Conservation (phyloP, 371 early-diverging fungal species). For the Mucor circinelloides region DNA sequence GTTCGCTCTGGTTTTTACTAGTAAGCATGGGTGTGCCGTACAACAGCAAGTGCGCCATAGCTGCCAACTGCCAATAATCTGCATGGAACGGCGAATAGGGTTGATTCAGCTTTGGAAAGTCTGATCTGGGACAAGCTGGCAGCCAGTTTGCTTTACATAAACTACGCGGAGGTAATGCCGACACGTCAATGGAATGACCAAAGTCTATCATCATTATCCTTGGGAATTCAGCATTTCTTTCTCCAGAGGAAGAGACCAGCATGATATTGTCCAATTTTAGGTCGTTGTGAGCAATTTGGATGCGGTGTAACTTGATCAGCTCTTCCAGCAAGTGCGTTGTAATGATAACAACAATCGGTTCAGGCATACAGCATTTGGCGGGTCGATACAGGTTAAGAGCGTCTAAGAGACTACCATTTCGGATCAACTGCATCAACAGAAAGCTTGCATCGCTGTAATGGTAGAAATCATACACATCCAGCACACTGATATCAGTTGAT, state of each 20-base stretch:
- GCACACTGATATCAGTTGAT: neutral
- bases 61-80: constrained; percentile 52
- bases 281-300: constrained; percentile 48
- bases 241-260: constrained; percentile 16
- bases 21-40: constrained; percentile 32
- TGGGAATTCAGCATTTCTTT: constrained; percentile 5
- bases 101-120: constrained; percentile 13
- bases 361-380: constrained; percentile 27
- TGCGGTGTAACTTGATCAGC: constrained; percentile 29
- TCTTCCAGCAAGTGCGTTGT: constrained; percentile 27
- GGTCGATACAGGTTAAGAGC: constrained; percentile 28
- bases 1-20: neutral
- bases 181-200: constrained; percentile 45
- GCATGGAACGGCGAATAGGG: constrained; percentile 29
- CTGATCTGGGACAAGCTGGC: constrained; percentile 22
- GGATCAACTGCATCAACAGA: constrained; percentile 29
- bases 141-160: constrained; percentile 38
- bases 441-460: constrained; percentile 34
- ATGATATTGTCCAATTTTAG: constrained; percentile 54
- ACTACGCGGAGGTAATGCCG: constrained; percentile 7
- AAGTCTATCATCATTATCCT: constrained; percentile 47
- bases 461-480: constrained; percentile 11
- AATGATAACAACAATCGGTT: constrained; percentile 38
- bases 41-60: constrained; percentile 35
- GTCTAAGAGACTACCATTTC: constrained; percentile 40